phyloP scores from a whole-genome alignment of 768 basidiomycete genomes.

The Galerina marginata region DNA sequence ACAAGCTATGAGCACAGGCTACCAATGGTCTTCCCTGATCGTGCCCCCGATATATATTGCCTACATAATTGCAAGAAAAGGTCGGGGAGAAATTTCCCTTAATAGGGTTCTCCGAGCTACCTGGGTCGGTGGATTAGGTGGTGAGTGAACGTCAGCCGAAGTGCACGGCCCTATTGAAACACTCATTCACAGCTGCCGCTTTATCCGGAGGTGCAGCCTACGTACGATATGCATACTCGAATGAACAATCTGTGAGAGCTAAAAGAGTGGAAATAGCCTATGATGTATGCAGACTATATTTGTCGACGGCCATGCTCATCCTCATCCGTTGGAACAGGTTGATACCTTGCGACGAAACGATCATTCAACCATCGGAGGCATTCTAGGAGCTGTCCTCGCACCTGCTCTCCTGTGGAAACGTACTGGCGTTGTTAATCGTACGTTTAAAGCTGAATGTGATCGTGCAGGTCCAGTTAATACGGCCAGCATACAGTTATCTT shows the following conservation, averaged over 20 bases:
- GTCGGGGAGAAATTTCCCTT: conserved; percentile 57
- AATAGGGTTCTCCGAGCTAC: conserved; percentile 74
- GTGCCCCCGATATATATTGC: conserved; percentile 65
- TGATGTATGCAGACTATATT: conserved; percentile 47
- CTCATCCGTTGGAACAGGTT: conserved; percentile 41
- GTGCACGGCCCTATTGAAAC: neutral
- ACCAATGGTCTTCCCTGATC: conserved; percentile 68
- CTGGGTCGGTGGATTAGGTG: conserved; percentile 70
- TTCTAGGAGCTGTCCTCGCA: conserved; percentile 65
- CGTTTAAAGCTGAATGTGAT: neutral
- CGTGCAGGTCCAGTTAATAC: neutral
- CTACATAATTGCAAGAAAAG: conserved; percentile 57
- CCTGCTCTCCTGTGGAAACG: conserved; percentile 79
- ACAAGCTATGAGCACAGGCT: conserved; percentile 67
- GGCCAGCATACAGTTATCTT: conserved; percentile 57
- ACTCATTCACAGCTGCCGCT: conserved; percentile 44
- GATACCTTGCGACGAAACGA: conserved; percentile 68
- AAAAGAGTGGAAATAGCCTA: conserved; percentile 60
- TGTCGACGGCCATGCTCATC: neutral
- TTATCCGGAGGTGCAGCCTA: conserved; percentile 65
- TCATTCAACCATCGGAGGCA: conserved; percentile 74
- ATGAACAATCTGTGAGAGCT: conserved; percentile 50
- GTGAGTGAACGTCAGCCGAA: conserved; percentile 36
- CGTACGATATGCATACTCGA: conserved; percentile 59
- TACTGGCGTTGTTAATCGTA: conserved; percentile 66